These are phyloP conservation scores for Saraca asoca DNA, from an alignment of 331 rosid species.

Conservation along the genomic window DNA sequence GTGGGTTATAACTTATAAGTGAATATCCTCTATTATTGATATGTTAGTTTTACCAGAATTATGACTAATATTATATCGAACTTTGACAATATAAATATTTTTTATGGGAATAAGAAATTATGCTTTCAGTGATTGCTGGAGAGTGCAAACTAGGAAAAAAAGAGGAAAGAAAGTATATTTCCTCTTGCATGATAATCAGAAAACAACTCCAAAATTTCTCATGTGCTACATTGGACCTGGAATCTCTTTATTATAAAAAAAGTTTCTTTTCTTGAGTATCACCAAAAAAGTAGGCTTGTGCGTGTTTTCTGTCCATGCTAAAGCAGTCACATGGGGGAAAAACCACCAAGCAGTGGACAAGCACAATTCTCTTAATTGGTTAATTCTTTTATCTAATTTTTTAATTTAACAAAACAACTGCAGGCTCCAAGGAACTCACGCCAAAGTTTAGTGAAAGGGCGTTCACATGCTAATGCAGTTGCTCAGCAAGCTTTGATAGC, in stretches of 20 bases:
- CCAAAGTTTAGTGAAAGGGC: conserved; percentile 87
- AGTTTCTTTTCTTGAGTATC: conserved; percentile 3
- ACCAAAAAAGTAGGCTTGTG: background rate
- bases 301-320: conserved; percentile 13
- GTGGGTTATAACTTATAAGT: conserved; percentile 20
- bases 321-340: conserved; percentile 25
- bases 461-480: conserved; percentile 86
- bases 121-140: conserved; percentile 24
- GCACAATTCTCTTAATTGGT: conserved; percentile 25
- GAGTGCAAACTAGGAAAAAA: conserved; percentile 1
- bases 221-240: background rate
- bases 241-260: too few relatives aligned
- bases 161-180: background rate
- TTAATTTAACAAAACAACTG: conserved; percentile 33
- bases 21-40: conserved; percentile 17
- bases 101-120: conserved; percentile 7
- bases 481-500: conserved; percentile 97
- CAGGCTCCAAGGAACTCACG: conserved; percentile 97
- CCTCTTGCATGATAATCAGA: conserved; percentile 21
- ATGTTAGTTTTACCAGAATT: conserved; percentile 16
- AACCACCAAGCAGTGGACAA: conserved; percentile 27
- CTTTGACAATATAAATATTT: background rate
- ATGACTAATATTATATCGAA: background rate
- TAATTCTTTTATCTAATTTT: conserved; percentile 1
- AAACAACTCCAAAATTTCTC: background rate